Conservation (phyloP, 441 rosid genomes). For the Mallotus japonicus region DNA sequence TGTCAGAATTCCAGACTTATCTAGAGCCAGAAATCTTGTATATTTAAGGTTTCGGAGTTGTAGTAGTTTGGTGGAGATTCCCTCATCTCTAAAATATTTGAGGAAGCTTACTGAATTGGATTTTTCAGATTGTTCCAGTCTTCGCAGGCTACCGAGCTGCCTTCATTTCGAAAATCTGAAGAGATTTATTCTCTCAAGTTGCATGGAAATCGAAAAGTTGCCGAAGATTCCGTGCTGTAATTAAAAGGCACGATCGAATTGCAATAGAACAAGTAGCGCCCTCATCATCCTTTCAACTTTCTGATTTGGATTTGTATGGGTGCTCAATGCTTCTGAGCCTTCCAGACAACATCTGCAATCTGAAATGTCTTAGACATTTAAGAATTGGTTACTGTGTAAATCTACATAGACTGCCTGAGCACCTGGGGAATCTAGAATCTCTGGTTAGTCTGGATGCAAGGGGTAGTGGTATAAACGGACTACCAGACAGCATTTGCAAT, state of each 20-base stretch:
- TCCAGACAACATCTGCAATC: too few species aligned
- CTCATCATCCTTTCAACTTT: background rate
- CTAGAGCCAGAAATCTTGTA: conserved; percentile 2
- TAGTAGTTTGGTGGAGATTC: conserved; percentile 12
- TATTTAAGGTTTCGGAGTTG: background rate
- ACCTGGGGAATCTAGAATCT: too few species aligned
- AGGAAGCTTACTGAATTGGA: background rate
- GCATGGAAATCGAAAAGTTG: background rate
- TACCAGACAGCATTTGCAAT: background rate
- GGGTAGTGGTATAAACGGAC: too few species aligned
- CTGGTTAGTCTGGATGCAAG: too few species aligned
- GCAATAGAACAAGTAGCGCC: background rate
- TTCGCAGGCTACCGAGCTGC: background rate
- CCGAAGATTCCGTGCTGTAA: background rate
- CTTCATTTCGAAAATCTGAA: background rate
- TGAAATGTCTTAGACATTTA: too few species aligned
- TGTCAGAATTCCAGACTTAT: conserved; percentile 2
- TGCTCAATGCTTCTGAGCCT: background rate
- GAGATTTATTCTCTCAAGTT: background rate
- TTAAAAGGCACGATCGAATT: background rate
- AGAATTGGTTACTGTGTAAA: too few species aligned
- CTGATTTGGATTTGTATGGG: background rate
- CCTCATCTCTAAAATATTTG: background rate
- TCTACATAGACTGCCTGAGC: too few species aligned
- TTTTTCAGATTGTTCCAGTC: background rate